Conservation (phyloP, 768 basidiomycete genomes). For the Tricholoma furcatifolium region DNA sequence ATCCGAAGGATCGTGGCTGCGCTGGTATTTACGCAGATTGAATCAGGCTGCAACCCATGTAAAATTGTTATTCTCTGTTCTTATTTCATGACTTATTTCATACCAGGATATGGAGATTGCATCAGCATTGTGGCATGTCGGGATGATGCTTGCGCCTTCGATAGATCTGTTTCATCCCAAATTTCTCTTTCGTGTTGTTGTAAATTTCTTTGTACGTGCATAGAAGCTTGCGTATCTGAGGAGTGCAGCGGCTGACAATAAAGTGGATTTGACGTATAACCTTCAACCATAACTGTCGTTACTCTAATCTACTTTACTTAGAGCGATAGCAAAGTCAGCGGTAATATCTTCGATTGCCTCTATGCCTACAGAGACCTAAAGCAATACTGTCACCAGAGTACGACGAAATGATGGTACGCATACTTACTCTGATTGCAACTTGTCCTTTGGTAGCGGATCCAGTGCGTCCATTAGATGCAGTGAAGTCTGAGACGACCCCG, state of each 20-base stretch:
- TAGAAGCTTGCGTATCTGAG: no score
- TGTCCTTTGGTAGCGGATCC: no score
- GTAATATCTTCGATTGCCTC: no score
- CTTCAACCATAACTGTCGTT: no score
- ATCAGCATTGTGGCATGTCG: constrained; percentile 4
- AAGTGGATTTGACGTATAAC: no score
- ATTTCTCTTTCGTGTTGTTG: neutral
- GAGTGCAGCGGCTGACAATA: no score
- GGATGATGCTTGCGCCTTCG: constrained; percentile 5
- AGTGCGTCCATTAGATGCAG: neutral
- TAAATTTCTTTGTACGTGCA: neutral
- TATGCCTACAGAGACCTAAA: neutral
- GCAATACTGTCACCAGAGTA: no score
- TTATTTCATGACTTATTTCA: neutral
- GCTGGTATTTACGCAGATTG: constrained; percentile 1
- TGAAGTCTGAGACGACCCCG: neutral
- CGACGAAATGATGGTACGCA: no score
- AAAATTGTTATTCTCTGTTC: neutral
- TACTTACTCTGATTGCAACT: neutral
- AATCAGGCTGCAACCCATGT: neutral
- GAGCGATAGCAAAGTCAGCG: neutral
- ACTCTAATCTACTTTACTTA: neutral
- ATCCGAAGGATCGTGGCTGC: constrained; percentile 2
- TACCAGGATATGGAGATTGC: neutral
- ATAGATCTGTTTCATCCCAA: constrained; percentile 3